Evolutionary conservation across 768 basidiomycete species (phyloP).

Genomic region (Russula emetica): DNA sequence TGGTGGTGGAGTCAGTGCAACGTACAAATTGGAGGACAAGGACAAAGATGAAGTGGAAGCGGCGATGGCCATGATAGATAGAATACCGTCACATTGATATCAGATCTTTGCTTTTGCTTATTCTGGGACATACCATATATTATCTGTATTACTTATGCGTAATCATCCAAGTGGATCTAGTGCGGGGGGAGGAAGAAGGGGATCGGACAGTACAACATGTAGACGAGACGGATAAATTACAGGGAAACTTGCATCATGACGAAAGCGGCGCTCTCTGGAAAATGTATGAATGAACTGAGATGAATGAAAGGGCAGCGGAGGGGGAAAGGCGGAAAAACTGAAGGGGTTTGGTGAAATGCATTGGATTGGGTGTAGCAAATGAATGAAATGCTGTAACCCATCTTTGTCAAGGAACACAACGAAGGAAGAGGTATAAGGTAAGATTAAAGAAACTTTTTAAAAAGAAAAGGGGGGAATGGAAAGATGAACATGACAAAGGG

Average conservation of each 20-base stretch:
- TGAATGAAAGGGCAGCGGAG: background rate
- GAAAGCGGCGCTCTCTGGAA: background rate
- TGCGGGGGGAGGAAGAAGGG: background rate
- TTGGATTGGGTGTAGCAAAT: background rate
- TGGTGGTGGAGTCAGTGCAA: background rate
- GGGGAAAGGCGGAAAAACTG: background rate
- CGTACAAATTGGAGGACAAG: too few relatives aligned
- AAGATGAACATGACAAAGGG: background rate
- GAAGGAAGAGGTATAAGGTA: background rate
- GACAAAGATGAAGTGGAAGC: background rate
- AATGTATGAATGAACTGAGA: background rate
- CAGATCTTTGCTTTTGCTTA: background rate
- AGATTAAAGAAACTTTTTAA: background rate
- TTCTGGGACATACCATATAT: background rate
- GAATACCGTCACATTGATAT: background rate
- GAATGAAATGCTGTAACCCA: conserved; percentile 3
- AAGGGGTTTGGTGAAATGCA: background rate
- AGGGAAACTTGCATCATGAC: background rate
- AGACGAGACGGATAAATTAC: conserved; percentile 14
- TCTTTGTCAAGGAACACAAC: background rate
- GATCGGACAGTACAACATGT: conserved; percentile 7
- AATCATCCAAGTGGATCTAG: conserved; percentile 15
- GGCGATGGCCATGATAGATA: conserved; percentile 10
- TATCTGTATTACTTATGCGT: conserved; percentile 1
- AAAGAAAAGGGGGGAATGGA: background rate